Evolutionary conservation across 2,329 filamentous ascomycete genomes (phyloP).

Genomic region (Teratosphaeria gauchensis): DNA sequence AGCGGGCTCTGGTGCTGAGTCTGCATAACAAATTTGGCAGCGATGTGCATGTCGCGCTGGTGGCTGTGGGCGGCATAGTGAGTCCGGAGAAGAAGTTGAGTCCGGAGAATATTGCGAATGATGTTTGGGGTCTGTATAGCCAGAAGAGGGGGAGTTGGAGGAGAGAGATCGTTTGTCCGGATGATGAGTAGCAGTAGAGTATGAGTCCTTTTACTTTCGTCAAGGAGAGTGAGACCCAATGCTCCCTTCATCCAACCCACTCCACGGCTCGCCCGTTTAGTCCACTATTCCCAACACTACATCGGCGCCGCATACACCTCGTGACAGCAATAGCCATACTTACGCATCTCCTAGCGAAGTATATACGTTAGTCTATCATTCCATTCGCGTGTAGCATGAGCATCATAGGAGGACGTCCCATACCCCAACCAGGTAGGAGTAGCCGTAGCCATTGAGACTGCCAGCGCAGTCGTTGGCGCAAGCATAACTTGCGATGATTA

Average conservation of each 20-base stretch:
- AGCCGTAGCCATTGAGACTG: too few species aligned
- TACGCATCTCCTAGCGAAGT: too few species aligned
- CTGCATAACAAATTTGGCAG: conserved; percentile 33
- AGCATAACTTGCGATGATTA: too few species aligned
- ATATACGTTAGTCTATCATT: too few species aligned
- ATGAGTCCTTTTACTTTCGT: neutral
- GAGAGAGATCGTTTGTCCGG: conserved; percentile 12
- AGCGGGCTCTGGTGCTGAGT: conserved; percentile 41
- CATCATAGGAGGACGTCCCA: too few species aligned
- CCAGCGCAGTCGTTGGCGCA: too few species aligned
- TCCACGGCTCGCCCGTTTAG: too few species aligned
- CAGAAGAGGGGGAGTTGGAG: conserved; percentile 27
- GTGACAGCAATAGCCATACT: too few species aligned
- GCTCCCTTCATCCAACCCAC: neutral
- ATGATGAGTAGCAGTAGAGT: neutral
- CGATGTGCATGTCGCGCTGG: conserved; percentile 39
- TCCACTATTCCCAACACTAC: too few species aligned
- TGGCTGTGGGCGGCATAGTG: conserved; percentile 39
- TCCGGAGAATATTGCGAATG: conserved; percentile 37
- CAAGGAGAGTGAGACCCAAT: neutral
- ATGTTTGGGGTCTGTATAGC: conserved; percentile 37
- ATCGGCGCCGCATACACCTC: too few species aligned
- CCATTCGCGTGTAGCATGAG: too few species aligned
- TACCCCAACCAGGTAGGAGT: too few species aligned
- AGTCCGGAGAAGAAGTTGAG: conserved; percentile 33